Evolutionary conservation across 2,329 filamentous ascomycete species (phyloP).

Genomic region (Trichocomaceae sp.): DNA sequence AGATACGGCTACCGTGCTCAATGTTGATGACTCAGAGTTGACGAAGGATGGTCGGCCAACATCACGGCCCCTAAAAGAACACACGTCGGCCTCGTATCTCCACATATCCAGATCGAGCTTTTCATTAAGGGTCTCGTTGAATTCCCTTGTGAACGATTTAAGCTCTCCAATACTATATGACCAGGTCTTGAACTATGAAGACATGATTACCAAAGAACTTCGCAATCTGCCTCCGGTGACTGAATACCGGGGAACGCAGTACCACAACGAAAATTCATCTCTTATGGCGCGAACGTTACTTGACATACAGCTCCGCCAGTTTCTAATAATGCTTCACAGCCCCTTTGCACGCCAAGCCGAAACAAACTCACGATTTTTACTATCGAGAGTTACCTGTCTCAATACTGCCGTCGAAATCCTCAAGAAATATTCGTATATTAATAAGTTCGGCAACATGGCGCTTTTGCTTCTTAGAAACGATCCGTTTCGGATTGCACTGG

Average conservation of each 20-base stretch:
- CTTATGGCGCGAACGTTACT: conserved; percentile 18
- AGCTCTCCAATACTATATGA: conserved; percentile 19
- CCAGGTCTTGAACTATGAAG: conserved; percentile 22
- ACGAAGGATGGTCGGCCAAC: conserved; percentile 15
- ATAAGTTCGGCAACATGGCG: conserved; percentile 6
- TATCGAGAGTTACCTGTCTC: conserved; percentile 22
- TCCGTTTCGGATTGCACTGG: conserved; percentile 19
- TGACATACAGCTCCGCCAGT: conserved; percentile 24
- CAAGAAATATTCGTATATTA: conserved; percentile 14
- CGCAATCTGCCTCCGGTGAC: conserved; percentile 21
- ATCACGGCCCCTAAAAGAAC: conserved; percentile 17
- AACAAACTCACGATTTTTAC: conserved; percentile 19
- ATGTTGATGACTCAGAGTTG: conserved; percentile 25
- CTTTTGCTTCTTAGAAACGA: conserved; percentile 18
- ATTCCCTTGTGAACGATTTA: conserved; percentile 25
- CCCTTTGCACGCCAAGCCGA: conserved; percentile 22
- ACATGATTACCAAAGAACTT: conserved; percentile 20
- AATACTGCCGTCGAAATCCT: conserved; percentile 17
- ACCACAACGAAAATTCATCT: background rate
- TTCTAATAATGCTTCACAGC: conserved; percentile 24
- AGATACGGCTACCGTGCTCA: conserved; percentile 16
- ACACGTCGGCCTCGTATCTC: conserved; percentile 23
- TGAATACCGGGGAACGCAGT: background rate
- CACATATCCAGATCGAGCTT: conserved; percentile 21
- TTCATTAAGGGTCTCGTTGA: conserved; percentile 21